These are phyloP conservation scores for Poronia punctata DNA, from an alignment of 495 filamentous ascomycete species.

Conservation along the genomic window DNA sequence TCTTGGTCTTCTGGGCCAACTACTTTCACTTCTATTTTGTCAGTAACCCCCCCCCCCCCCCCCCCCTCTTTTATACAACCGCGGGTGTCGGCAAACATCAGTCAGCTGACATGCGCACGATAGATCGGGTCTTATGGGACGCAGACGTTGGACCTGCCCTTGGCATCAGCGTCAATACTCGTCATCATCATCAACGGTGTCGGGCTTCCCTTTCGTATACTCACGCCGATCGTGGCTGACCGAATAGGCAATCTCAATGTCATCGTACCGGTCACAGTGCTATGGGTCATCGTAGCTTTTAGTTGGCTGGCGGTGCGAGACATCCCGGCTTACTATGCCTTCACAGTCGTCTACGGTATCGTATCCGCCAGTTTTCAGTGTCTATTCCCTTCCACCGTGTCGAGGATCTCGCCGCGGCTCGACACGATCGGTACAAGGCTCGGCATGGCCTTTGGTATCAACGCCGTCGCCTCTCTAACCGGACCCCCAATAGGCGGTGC, in stretches of 20 bases:
- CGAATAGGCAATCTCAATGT: conserved; percentile 57
- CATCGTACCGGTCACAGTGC: conserved; percentile 47
- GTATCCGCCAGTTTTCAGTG: conserved; percentile 55
- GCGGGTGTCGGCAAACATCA: background rate
- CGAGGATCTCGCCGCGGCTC: conserved; percentile 53
- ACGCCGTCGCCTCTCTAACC: conserved; percentile 56
- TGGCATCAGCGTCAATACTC: conserved; percentile 48
- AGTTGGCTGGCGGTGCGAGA: conserved; percentile 53
- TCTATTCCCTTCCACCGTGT: conserved; percentile 54
- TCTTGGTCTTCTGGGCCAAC: too few relatives aligned
- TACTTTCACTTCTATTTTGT: too few relatives aligned
- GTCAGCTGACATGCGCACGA: background rate
- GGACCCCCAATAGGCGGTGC: conserved; percentile 63
- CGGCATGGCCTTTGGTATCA: conserved; percentile 63
- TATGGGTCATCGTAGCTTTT: conserved; percentile 47
- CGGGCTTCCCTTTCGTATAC: conserved; percentile 53
- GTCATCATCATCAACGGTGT: conserved; percentile 63
- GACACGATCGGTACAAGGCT: conserved; percentile 57
- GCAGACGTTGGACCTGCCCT: conserved; percentile 43
- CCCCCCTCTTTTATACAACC: background rate
- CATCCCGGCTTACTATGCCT: conserved; percentile 45
- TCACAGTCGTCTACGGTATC: conserved; percentile 56
- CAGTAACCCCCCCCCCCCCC: background rate
- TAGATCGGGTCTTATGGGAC: conserved; percentile 46
- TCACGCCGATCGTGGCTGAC: conserved; percentile 56